A percentile compares a stretch with the other conserved stretches of the same genome.
Conservation (phyloP, 73 alveolate species). For the Stentor roeselii region DNA sequence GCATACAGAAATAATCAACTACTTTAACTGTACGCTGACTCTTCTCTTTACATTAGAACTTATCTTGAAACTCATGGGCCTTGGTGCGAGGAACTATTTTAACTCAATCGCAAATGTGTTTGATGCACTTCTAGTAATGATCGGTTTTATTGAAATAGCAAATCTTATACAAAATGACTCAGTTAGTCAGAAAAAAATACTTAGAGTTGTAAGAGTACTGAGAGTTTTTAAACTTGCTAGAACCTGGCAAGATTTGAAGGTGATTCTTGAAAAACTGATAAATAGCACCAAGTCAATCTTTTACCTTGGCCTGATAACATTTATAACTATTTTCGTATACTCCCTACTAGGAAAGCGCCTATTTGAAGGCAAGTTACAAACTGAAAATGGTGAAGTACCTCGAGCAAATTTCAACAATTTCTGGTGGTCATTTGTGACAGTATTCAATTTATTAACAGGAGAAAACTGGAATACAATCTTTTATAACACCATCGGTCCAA, state of each 20-base stretch:
- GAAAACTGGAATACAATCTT: slow-evolving; percentile 62
- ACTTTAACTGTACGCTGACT: slow-evolving; percentile 58
- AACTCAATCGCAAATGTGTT: slow-evolving; percentile 72
- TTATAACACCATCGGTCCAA: slow-evolving; percentile 22
- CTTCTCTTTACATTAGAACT: slow-evolving; percentile 65
- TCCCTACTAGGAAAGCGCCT: slow-evolving; percentile 44
- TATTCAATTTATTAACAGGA: slow-evolving; percentile 50
- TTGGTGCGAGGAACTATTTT: slow-evolving; percentile 67
- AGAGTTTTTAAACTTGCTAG: slow-evolving; percentile 55
- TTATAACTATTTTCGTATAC: slow-evolving; percentile 38
- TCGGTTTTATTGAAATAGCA: not conserved
- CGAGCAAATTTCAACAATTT: slow-evolving; percentile 16
- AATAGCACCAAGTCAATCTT: slow-evolving; percentile 24
- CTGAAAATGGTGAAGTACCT: not conserved
- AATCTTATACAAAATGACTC: no score
- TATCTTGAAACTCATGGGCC: slow-evolving; percentile 67
- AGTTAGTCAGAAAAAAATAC: slow-evolving; percentile 5
- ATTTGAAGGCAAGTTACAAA: slow-evolving; percentile 35
- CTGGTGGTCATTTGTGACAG: slow-evolving; percentile 30
- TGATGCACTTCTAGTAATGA: slow-evolving; percentile 36
- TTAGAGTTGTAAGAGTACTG: slow-evolving; percentile 54
- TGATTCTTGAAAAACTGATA: not conserved
- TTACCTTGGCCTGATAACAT: slow-evolving; percentile 35
- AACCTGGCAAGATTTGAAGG: slow-evolving; percentile 37
- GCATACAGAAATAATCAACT: slow-evolving; percentile 30